Evolutionary conservation across 2,329 filamentous ascomycete genomes (phyloP).

Genomic region (Venturia asperata): DNA sequence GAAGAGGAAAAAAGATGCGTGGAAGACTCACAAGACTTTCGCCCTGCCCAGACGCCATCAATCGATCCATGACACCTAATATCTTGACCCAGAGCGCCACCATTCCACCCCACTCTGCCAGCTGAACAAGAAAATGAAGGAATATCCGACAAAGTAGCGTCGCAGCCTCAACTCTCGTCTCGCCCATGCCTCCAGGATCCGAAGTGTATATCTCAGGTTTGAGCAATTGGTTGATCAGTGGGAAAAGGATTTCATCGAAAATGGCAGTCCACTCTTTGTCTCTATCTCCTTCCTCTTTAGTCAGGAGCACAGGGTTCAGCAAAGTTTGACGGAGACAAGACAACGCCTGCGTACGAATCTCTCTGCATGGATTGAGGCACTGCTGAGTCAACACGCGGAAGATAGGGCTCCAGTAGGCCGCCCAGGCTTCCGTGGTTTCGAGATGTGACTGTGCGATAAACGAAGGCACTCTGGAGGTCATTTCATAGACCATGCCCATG

Average conservation of each 20-base stretch:
- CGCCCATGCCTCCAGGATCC: slow-evolving; percentile 87
- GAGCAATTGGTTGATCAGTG: slow-evolving; percentile 74
- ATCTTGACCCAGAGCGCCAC: slow-evolving; percentile 88
- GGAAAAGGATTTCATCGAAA: slow-evolving; percentile 89
- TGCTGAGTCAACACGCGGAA: slow-evolving; percentile 83
- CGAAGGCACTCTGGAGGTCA: slow-evolving; percentile 19
- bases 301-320: slow-evolving; percentile 72
- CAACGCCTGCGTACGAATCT: slow-evolving; percentile 84
- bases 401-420: slow-evolving; percentile 94
- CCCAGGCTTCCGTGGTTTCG: slow-evolving; percentile 61
- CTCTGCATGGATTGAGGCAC: slow-evolving; percentile 88
- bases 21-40: slow-evolving; percentile 64
- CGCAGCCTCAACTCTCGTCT: slow-evolving; percentile 85
- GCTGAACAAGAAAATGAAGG: slow-evolving; percentile 79
- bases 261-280: slow-evolving; percentile 46
- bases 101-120: slow-evolving; percentile 83
- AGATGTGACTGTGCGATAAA: slow-evolving; percentile 20
- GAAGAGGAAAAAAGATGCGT: neutral
- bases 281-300: slow-evolving; percentile 58
- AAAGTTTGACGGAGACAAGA: slow-evolving; percentile 78
- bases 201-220: slow-evolving; percentile 93
- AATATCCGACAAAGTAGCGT: slow-evolving; percentile 93
- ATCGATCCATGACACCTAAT: slow-evolving; percentile 85
- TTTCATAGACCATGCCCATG: slow-evolving; percentile 33
- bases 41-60: slow-evolving; percentile 92